phyloP scores from a whole-genome alignment of 768 basidiomycete species.

The Brasilioporus rufonigricans region DNA sequence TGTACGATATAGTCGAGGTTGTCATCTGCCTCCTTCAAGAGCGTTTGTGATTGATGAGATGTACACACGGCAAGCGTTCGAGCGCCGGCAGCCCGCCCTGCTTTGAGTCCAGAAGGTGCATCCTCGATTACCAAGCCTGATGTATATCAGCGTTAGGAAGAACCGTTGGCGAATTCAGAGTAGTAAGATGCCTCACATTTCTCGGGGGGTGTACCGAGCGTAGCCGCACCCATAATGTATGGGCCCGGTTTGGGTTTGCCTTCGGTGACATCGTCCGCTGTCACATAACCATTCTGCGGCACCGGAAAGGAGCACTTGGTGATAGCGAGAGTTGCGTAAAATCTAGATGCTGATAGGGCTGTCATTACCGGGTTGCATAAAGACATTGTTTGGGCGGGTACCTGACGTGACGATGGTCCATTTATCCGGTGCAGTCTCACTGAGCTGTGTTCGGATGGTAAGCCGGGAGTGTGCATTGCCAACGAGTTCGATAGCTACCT shows the following conservation, averaged over 20 bases:
- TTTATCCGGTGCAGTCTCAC: constrained; percentile 23
- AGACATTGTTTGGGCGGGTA: constrained; percentile 3
- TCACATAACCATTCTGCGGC: constrained; percentile 62
- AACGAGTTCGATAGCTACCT: constrained; percentile 36
- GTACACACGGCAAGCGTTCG: constrained; percentile 82
- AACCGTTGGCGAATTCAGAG: neutral
- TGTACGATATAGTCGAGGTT: constrained; percentile 64
- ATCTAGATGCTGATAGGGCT: constrained; percentile 57
- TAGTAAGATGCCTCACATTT: constrained; percentile 46
- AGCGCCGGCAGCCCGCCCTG: constrained; percentile 75
- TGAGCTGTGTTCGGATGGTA: constrained; percentile 18
- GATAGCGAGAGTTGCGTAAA: constrained; percentile 68
- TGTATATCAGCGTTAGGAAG: neutral
- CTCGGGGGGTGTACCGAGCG: constrained; percentile 49
- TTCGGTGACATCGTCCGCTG: constrained; percentile 57
- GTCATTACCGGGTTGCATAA: neutral
- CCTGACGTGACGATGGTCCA: constrained; percentile 91
- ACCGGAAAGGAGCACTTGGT: constrained; percentile 57
- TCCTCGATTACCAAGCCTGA: constrained; percentile 89
- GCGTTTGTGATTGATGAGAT: constrained; percentile 56
- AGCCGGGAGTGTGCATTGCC: neutral
- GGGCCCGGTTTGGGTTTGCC: constrained; percentile 92
- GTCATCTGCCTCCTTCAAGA: constrained; percentile 39
- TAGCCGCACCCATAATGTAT: constrained; percentile 70
- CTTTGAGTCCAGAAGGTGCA: constrained; percentile 76